Evolutionary conservation across 2,329 filamentous ascomycete species (phyloP), one percentile per base, ranked within the genome.

Genomic region (Leptographium radiaticola): DNA sequence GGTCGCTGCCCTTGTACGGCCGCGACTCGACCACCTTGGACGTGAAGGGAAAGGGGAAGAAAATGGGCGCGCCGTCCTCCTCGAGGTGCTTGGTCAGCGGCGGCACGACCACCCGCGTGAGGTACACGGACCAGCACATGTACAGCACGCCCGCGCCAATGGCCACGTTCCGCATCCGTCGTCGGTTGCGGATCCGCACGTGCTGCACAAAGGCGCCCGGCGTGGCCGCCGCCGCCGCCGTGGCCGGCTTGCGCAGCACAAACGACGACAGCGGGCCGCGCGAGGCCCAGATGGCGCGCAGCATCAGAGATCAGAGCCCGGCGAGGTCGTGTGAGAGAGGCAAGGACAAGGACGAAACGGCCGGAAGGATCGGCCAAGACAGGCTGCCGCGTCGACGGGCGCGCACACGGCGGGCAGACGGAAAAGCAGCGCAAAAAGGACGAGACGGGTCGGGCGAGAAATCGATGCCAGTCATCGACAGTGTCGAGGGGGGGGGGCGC

Each of bases 41-140:
- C 2, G 77, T 80, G 45, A 80, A 79, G 4, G 80, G 80, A 52
- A 86, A 75, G 0, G 83, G 79, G 9, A 86, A 73, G 56, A 85
- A 85, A 6, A 75, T 59, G 2, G 73, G 66, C 18, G 74, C 50
- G 73, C 59, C 49, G 51, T 68, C 53, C 8, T 53, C 53, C 12
- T 58, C 56, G n/a, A 58, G 39, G 15, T 56, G 51, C n/a, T 59
- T 56, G 18, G 58, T 57, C 8, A 62, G 42, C 40, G 74, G 72
- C 52, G 70, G 70, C 25, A 78, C 63, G 16, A 80, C 70, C n/a
- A 73, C 61, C 11, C 53, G 48, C 7, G 63, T 66, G 31, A 64
- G 64, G 61, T 76, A 78, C 38, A 75, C 54, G 15, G 56, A 52
- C 55, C 56, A 59, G 53, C 58, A 58, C 33, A 53, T 36, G 46